Percentiles rank a stretch among this genome's conserved stretches.
phyloP scores from a whole-genome alignment of 148 eudicot species.

The Rhododendron mucronatum region DNA sequence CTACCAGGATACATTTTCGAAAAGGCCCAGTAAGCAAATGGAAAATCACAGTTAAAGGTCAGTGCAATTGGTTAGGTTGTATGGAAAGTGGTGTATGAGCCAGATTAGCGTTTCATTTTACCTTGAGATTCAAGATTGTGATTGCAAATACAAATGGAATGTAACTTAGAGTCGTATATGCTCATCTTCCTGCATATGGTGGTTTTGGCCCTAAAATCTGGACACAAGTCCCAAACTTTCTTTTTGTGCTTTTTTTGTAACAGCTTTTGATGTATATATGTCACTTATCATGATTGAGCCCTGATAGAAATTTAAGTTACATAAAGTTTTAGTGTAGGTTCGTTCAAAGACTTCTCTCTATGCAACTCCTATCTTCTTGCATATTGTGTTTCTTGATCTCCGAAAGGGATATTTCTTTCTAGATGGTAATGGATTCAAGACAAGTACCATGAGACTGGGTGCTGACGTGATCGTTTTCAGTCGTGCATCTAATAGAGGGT shows the following conservation, averaged over 20 bases:
- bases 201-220: background rate
- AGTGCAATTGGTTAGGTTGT: background rate
- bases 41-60: background rate
- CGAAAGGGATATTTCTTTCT: conserved; percentile 17
- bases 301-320: background rate
- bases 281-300: background rate
- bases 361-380: background rate
- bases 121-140: background rate
- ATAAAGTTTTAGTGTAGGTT: background rate
- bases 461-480: conserved; percentile 94
- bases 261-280: background rate
- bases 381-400: conserved; percentile 4
- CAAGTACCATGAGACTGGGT: conserved; percentile 97
- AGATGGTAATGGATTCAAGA: conserved; percentile 99
- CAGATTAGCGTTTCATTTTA: background rate
- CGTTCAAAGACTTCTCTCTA: background rate
- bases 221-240: background rate
- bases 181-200: background rate
- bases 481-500: conserved; percentile 72
- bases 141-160: background rate
- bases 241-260: background rate
- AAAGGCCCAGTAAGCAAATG: background rate
- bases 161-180: background rate
- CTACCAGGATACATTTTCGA: background rate
- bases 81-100: background rate